These are phyloP conservation scores for Ichthyophonus hoferi DNA, from an alignment of 208 protist species.

Conservation along the genomic window DNA sequence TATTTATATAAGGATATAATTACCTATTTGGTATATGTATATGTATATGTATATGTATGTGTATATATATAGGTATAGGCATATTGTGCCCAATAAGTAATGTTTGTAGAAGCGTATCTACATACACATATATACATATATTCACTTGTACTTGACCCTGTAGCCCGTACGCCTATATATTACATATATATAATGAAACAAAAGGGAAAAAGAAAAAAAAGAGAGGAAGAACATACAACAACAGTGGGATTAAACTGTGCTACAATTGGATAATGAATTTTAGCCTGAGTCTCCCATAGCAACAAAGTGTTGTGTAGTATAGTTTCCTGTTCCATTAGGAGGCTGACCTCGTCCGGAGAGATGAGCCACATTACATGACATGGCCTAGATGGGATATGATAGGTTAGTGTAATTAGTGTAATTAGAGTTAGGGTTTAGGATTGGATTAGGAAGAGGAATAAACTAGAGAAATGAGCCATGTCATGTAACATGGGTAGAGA, in stretches of 20 bases:
- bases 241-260: neutral
- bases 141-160: too few relatives aligned
- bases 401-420: too few relatives aligned
- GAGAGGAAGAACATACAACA: neutral
- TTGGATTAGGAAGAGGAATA: too few relatives aligned
- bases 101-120: too few relatives aligned
- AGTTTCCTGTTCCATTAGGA: neutral
- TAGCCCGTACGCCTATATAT: too few relatives aligned
- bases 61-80: neutral
- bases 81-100: too few relatives aligned
- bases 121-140: too few relatives aligned
- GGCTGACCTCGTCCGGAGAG: neutral
- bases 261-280: neutral
- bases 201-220: neutral
- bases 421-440: too few relatives aligned
- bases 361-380: neutral
- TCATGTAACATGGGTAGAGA: too few relatives aligned
- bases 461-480: too few relatives aligned
- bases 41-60: neutral
- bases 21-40: neutral
- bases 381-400: neutral
- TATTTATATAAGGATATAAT: too few relatives aligned
- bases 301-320: neutral
- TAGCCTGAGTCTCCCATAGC: neutral
- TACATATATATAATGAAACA: neutral